Evolutionary conservation across 371 early-diverging fungal genomes (phyloP).

Genomic region (Mucor ambiguus): DNA sequence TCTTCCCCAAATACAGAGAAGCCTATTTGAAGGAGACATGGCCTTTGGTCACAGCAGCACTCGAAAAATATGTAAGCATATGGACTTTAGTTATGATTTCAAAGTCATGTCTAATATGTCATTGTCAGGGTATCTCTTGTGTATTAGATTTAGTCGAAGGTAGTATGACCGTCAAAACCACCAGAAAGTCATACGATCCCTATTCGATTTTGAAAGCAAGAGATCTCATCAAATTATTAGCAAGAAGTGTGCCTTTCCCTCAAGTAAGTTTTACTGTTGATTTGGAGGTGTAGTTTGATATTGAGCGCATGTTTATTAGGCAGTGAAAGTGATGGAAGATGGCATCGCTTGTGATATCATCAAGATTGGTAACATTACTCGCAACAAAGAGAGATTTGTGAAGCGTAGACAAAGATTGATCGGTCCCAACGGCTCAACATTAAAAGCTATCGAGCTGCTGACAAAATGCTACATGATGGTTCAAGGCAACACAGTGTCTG

Average conservation of each 20-base stretch:
- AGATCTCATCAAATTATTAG: constrained; percentile 95
- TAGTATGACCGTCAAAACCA: constrained; percentile 98
- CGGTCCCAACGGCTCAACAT: constrained; percentile 97
- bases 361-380: constrained; percentile 93
- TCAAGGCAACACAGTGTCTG: constrained; percentile 97
- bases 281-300: neutral
- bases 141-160: constrained; percentile 96
- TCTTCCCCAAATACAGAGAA: constrained; percentile 99
- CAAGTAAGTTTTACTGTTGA: constrained; percentile 62
- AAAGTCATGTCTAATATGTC: neutral
- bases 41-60: constrained; percentile 90
- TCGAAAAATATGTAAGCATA: constrained; percentile 75
- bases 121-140: constrained; percentile 83
- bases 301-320: constrained; percentile 38
- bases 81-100: neutral
- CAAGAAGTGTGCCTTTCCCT: constrained; percentile 94
- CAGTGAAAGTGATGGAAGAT: constrained; percentile 93
- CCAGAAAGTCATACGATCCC: constrained; percentile 97
- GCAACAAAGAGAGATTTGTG: constrained; percentile 97
- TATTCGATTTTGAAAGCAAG: constrained; percentile 96
- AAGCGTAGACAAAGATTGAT: constrained; percentile 97
- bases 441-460: constrained; percentile 98
- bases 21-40: constrained; percentile 93
- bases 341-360: constrained; percentile 95
- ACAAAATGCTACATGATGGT: constrained; percentile 98